phyloP scores from a whole-genome alignment of 225 moss, liverwort and hornwort genomes.

The Polytrichum formosum region DNA sequence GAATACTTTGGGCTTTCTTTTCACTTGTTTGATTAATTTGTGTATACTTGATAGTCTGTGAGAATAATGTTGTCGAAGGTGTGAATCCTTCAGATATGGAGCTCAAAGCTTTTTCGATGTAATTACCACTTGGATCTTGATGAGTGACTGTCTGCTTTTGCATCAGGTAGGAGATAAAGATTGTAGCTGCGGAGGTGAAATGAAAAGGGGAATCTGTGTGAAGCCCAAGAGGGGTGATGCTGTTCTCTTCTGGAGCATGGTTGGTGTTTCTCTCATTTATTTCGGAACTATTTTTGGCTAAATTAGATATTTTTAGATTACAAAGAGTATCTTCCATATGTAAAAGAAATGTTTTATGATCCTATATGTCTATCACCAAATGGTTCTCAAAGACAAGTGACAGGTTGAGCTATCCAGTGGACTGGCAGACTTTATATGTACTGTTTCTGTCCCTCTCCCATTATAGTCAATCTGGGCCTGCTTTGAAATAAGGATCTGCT shows the following conservation, averaged over 20 bases:
- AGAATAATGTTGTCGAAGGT: background rate
- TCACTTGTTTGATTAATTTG: background rate
- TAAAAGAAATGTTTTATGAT: too few relatives aligned
- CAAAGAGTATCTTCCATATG: too few relatives aligned
- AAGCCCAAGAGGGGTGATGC: conserved; percentile 64
- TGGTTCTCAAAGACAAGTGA: background rate
- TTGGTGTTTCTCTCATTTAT: conserved; percentile 12
- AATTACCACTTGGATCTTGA: background rate
- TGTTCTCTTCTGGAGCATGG: conserved; percentile 68
- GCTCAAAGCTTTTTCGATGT: background rate
- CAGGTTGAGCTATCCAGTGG: too few relatives aligned
- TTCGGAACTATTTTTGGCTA: too few relatives aligned
- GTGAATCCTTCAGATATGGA: background rate
- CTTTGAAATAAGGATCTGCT: too few relatives aligned
- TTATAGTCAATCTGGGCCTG: too few relatives aligned
- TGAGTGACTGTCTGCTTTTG: background rate
- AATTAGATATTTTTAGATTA: too few relatives aligned
- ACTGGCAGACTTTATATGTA: background rate
- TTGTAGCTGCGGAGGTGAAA: conserved; percentile 69
- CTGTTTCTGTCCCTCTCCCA: background rate
- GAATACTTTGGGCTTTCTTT: too few relatives aligned
- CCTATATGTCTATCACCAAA: background rate
- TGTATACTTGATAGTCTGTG: background rate
- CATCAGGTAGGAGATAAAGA: conserved; percentile 54
- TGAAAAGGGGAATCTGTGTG: conserved; percentile 59